Evolutionary conservation across 352 stramenopile species (phyloP), one percentile per base, ranked within the genome.

Genomic region (Globisporangium canariense): DNA sequence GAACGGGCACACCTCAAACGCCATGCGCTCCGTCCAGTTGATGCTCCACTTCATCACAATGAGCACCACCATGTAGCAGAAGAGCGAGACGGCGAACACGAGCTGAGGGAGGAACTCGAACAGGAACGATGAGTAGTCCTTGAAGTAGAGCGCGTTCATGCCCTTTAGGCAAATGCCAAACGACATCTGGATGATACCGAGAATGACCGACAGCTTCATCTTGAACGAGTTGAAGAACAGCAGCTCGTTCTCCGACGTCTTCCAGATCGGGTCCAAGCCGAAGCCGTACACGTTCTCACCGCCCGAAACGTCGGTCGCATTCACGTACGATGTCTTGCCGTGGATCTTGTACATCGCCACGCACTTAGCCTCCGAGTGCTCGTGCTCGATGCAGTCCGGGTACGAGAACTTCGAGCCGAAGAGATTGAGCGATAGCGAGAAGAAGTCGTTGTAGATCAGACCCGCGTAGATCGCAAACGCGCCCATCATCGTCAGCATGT

Each of bases 161-260:
- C 94, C 96, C 75, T 98, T 98, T 34, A 99, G 82, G 40, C 90
- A 78, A 38, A 99, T 98, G 70, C 98, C 98, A 25, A 98, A 92
- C 62, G 96, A 98, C 98, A 99, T 99, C 73, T 99, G 98, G 56
- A 96, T 81, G 59, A 99, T 98, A 47, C 97, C 98, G 57, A 99
- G 90, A 57, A 99, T 98, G 25, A 99, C 96, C 62, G 93, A 97
- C 22, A 99, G 88, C 82, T 99, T 99, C 98, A 99, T 99, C 83
- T 99, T 99, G 88, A 99, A 98, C 41, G 95, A 99, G 85, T 99
- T 99, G 79, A 99, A 99, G 71, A 99, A 99, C 16, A 99, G 74
- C 60, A 99, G 79, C 60, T 99, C 96, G 76, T 99, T 99, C 22
- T 89, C 83, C 32, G 96, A 92, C 54, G 98, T 96, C 68, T 99